A percentile compares a stretch with the other conserved stretches of the same genome.
phyloP scores from a whole-genome alignment of 2,329 filamentous ascomycete genomes.

The Ceratocystis colombiana region DNA sequence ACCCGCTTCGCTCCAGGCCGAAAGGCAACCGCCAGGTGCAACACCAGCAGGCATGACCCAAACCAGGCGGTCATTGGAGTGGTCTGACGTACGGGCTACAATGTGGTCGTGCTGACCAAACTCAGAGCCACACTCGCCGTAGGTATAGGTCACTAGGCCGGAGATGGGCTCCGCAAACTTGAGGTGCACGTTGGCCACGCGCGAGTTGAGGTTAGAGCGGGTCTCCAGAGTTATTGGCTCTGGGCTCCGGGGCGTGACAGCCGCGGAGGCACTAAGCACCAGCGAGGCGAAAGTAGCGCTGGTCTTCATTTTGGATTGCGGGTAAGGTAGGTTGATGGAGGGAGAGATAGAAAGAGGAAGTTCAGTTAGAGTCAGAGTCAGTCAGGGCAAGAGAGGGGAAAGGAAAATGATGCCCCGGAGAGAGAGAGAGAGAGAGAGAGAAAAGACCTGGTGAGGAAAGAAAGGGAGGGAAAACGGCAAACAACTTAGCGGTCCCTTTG shows the following conservation, averaged over 20 bases:
- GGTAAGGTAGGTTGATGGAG: neutral
- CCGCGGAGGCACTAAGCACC: constrained; percentile 22
- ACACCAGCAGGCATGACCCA: constrained; percentile 28
- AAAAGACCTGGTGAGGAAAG: constrained; percentile 18
- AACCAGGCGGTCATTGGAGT: constrained; percentile 27
- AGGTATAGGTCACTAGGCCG: constrained; percentile 27
- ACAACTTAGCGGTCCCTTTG: no score
- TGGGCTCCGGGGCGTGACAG: constrained; percentile 20
- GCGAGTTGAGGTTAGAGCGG: constrained; percentile 22
- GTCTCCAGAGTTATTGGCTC: constrained; percentile 24
- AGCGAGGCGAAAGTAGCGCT: constrained; percentile 23
- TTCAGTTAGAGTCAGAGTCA: neutral
- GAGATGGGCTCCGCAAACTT: constrained; percentile 25
- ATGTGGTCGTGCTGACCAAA: constrained; percentile 27
- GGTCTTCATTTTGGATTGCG: constrained; percentile 21
- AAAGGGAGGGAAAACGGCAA: neutral
- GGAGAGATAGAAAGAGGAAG: neutral
- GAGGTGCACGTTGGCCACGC: constrained; percentile 28
- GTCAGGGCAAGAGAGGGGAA: neutral
- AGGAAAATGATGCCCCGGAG: neutral
- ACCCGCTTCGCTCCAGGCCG: constrained; percentile 33
- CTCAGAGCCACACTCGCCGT: constrained; percentile 27
- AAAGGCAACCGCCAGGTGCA: constrained; percentile 35
- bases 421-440: no score
- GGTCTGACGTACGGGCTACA: constrained; percentile 26